Base-by-base conservation (phyloP, 805 yeast genomes). In the Yamadazyma scolyti region DNA sequence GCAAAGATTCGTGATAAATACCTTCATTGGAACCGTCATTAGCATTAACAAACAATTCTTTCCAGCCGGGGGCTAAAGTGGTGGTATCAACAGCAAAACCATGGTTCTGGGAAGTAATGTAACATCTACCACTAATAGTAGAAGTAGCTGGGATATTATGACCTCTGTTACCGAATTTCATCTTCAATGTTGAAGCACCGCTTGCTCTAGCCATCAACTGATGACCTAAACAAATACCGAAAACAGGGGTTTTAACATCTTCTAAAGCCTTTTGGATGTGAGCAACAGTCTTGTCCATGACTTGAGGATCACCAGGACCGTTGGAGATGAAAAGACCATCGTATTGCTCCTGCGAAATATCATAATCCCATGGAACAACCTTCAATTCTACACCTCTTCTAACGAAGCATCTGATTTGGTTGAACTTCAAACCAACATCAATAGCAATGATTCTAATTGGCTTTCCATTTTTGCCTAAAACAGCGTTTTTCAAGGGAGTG, bases 301-400 rank as follows among this genome's bases (percentile, higher is more conserved):
- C 86, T 25, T 93, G 75, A 36, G 99, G 99, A 66, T 93, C 97
- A 76, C 99, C 99, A 17, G 99, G 99, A 69, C 99, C 99, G 63
- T 93, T 93, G 34, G 97, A 89, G 44, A 90, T 70, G 63, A 93
- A 93, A 50, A 93, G 72, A 70, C 98, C 99, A 59, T 93, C 98
- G 56, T 82, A 93, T 41, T 78, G 72, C 61, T 87, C 95, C 30
- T 62, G 51, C 40, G 83, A 68, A 58, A 83, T 81, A 61, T 88
- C 95, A 55, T 88, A 79, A 58, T 93, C 81, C 89, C 90, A 90
- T 39, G 98, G 97, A 28, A 93, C 97, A 34, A 93, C 97, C 55
- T 79, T 76, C 46, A 93, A 71, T 65, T 94, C 97, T 31, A 93
- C 96, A 58, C 99, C 98, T 54, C 98, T 82, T 56, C 79, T 77